Percentiles rank a stretch among this genome's conserved stretches.
Conservation (phyloP, 2,329 filamentous ascomycete species). For the Ramularia endophylla region DNA sequence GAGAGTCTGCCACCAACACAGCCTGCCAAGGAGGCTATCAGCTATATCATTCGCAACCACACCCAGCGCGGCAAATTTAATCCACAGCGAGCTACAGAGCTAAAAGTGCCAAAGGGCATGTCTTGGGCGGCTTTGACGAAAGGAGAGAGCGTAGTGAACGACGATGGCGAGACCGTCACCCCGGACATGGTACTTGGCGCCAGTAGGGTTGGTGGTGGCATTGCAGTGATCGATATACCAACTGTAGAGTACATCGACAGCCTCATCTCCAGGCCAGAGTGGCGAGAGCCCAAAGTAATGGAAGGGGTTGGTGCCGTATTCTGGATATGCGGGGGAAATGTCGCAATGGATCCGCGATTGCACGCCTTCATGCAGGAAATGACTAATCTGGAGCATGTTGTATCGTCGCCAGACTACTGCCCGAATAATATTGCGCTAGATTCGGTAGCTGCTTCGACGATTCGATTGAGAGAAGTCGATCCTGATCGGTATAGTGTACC, state of each 20-base stretch:
- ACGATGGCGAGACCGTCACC: conserved; percentile 64
- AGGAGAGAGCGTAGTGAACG: conserved; percentile 58
- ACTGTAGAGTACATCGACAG: conserved; percentile 62
- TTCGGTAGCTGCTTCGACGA: conserved; percentile 59
- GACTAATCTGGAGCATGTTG: conserved; percentile 61
- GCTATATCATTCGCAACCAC: conserved; percentile 77
- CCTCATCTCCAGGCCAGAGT: conserved; percentile 67
- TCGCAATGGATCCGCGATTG: conserved; percentile 58
- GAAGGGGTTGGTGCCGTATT: conserved; percentile 61
- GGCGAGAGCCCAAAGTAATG: conserved; percentile 60
- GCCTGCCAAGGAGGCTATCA: conserved; percentile 64
- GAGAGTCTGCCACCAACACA: conserved; percentile 60
- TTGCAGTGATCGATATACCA: conserved; percentile 77
- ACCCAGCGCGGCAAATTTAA: conserved; percentile 77
- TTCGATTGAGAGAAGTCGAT: conserved; percentile 67
- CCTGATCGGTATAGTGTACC: conserved; percentile 66
- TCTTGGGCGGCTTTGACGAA: conserved; percentile 56
- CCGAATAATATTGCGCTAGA: conserved; percentile 70
- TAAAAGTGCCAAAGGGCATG: conserved; percentile 57
- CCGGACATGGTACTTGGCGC: conserved; percentile 81
- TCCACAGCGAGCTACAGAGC: conserved; percentile 53
- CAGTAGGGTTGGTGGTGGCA: conserved; percentile 60
- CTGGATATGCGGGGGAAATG: conserved; percentile 71
- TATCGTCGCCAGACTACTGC: conserved; percentile 68
- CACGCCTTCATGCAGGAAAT: conserved; percentile 63